Conservation (phyloP, 1,284 basidiomycete genomes). For the Salmacisia buchloeana region DNA sequence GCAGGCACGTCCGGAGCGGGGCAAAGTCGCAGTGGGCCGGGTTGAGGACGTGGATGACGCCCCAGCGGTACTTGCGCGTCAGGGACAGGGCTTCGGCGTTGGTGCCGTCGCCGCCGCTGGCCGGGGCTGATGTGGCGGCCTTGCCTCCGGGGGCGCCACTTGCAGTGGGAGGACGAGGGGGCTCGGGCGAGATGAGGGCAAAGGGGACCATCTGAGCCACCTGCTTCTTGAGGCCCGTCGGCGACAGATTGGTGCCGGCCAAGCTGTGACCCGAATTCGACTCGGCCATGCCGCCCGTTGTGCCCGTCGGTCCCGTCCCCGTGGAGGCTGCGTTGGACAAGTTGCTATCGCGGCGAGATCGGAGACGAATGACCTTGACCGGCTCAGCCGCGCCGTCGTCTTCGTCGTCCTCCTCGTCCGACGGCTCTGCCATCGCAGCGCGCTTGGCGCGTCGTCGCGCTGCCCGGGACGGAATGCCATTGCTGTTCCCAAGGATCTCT, state of each 20-base stretch:
- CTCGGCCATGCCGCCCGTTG: neutral
- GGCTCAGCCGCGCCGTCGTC: constrained; percentile 18
- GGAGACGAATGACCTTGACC: neutral
- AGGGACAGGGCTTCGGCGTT: constrained; percentile 61
- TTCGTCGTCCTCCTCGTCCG: constrained; percentile 13
- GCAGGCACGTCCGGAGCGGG: constrained; percentile 67
- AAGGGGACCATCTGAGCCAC: constrained; percentile 8
- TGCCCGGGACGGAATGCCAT: no score
- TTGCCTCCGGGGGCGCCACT: neutral
- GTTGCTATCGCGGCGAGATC: neutral
- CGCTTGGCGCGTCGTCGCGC: constrained; percentile 63
- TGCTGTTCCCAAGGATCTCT: neutral
- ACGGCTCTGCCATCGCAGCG: constrained; percentile 56
- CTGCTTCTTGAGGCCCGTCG: neutral
- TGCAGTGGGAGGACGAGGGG: neutral
- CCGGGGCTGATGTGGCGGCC: no score
- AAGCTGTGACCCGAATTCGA: neutral
- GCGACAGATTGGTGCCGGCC: neutral
- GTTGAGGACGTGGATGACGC: constrained; percentile 71
- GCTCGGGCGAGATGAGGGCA: constrained; percentile 11
- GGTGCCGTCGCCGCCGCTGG: constrained; percentile 59
- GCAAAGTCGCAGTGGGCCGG: constrained; percentile 76
- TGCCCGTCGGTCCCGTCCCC: neutral
- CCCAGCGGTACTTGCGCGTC: constrained; percentile 71
- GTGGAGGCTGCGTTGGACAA: neutral